Percentiles rank a stretch among this genome's conserved stretches.
Evolutionary conservation across 768 basidiomycete genomes (phyloP).

Genomic region (Leccinum imitatum): DNA sequence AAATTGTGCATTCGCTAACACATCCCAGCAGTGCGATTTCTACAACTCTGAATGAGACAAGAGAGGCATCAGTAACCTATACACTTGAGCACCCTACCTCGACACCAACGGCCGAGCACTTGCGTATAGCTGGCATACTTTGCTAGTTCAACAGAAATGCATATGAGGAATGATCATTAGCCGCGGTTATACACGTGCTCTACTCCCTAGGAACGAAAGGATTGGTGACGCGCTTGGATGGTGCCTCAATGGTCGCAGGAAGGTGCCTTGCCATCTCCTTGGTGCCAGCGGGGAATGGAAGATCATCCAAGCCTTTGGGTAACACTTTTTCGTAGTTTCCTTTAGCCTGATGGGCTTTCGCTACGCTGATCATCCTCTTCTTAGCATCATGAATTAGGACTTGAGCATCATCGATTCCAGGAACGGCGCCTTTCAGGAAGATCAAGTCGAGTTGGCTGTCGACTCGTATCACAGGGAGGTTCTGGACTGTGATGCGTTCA

Average conservation of each 20-base stretch:
- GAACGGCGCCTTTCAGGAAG: constrained; percentile 88
- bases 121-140: neutral
- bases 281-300: constrained; percentile 94
- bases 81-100: neutral
- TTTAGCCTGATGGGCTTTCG: constrained; percentile 64
- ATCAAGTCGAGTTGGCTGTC: constrained; percentile 85
- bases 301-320: constrained; percentile 75
- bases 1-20: neutral
- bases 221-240: constrained; percentile 68
- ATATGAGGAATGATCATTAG: constrained; percentile 7
- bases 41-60: neutral
- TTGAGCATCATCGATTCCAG: constrained; percentile 86
- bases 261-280: constrained; percentile 66
- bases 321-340: constrained; percentile 75
- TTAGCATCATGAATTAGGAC: constrained; percentile 87
- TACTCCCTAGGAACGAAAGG: constrained; percentile 78
- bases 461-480: constrained; percentile 84
- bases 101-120: neutral
- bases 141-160: neutral
- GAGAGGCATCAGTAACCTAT: neutral
- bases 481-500: constrained; percentile 78
- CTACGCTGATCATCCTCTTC: constrained; percentile 71
- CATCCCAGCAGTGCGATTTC: neutral
- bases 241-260: constrained; percentile 67
- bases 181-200: constrained; percentile 15